Evolutionary conservation across 495 filamentous ascomycete species (phyloP).

Genomic region (Aspergillus incahuasiensis): DNA sequence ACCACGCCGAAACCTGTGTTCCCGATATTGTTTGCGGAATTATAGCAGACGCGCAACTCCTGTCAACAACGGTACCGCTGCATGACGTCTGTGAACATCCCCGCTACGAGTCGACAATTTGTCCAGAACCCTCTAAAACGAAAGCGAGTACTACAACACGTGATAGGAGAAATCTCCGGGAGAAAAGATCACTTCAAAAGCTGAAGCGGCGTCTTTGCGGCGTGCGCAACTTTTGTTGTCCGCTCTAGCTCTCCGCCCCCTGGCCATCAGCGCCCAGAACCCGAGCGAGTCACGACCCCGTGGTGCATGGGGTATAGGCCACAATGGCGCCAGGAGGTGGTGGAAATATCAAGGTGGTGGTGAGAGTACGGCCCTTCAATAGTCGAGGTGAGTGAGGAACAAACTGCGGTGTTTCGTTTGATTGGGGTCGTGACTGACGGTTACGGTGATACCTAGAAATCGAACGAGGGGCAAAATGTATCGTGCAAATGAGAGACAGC

Average conservation of each 20-base stretch:
- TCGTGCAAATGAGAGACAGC: slow-evolving; percentile 89
- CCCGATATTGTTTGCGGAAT: slow-evolving; percentile 11
- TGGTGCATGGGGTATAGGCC: slow-evolving; percentile 37
- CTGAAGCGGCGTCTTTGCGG: slow-evolving; percentile 35
- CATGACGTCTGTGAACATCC: slow-evolving; percentile 47
- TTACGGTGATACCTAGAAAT: slow-evolving; percentile 54
- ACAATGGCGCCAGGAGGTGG: slow-evolving; percentile 73
- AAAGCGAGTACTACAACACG: not conserved
- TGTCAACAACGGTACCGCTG: slow-evolving; percentile 22
- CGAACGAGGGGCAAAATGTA: slow-evolving; percentile 91
- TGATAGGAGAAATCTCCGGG: not conserved
- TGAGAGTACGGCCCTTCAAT: slow-evolving; percentile 90
- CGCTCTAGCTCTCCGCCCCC: slow-evolving; percentile 19
- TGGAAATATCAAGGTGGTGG: slow-evolving; percentile 99
- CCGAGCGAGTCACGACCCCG: slow-evolving; percentile 16
- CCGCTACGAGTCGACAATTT: slow-evolving; percentile 17
- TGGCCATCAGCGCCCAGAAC: slow-evolving; percentile 4
- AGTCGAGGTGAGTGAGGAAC: slow-evolving; percentile 64
- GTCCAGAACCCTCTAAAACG: slow-evolving; percentile 7
- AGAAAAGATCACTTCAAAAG: slow-evolving; percentile 14
- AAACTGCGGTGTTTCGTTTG: not conserved
- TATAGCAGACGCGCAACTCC: slow-evolving; percentile 23
- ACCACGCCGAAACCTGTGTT: not conserved
- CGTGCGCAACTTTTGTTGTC: slow-evolving; percentile 36
- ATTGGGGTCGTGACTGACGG: not conserved